A percentile compares a stretch with the other conserved stretches of the same genome.
These are phyloP conservation scores for Chaetomium globosum DNA, from an alignment of 2,329 filamentous ascomycete species.

Conservation along the genomic window DNA sequence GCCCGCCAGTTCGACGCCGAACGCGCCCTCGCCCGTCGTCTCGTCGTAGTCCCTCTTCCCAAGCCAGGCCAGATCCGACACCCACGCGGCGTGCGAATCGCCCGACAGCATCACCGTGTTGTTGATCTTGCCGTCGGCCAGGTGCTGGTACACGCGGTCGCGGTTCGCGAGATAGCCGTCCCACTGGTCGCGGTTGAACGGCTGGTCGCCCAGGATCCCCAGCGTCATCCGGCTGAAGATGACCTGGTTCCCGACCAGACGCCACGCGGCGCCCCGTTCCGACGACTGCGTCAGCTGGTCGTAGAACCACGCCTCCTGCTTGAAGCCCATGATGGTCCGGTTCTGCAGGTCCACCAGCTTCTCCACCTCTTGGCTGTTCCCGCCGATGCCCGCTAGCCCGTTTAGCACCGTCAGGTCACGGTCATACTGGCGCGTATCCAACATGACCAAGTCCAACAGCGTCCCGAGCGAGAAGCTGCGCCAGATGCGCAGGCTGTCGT, in stretches of 20 bases:
- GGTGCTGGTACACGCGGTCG: conserved; percentile 68
- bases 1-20: conserved; percentile 68
- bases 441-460: conserved; percentile 67
- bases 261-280: conserved; percentile 69
- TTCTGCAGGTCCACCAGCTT: conserved; percentile 56
- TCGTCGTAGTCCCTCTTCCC: conserved; percentile 57
- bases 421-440: conserved; percentile 71
- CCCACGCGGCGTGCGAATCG: conserved; percentile 70
- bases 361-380: conserved; percentile 65
- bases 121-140: conserved; percentile 68
- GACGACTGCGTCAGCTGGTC: conserved; percentile 58
- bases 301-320: conserved; percentile 77
- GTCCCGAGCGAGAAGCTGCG: conserved; percentile 66
- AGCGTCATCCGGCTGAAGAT: conserved; percentile 55
- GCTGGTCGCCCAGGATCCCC: conserved; percentile 39
- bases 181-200: conserved; percentile 47
- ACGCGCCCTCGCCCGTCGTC: conserved; percentile 55
- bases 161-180: conserved; percentile 68
- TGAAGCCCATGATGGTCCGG: conserved; percentile 69
- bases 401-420: conserved; percentile 59
- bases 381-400: conserved; percentile 33
- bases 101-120: conserved; percentile 76
- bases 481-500: conserved; percentile 71
- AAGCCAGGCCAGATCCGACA: conserved; percentile 60
- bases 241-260: conserved; percentile 71